phyloP scores from a whole-genome alignment of 139 green algal genomes.

The Eudorina sp. region DNA sequence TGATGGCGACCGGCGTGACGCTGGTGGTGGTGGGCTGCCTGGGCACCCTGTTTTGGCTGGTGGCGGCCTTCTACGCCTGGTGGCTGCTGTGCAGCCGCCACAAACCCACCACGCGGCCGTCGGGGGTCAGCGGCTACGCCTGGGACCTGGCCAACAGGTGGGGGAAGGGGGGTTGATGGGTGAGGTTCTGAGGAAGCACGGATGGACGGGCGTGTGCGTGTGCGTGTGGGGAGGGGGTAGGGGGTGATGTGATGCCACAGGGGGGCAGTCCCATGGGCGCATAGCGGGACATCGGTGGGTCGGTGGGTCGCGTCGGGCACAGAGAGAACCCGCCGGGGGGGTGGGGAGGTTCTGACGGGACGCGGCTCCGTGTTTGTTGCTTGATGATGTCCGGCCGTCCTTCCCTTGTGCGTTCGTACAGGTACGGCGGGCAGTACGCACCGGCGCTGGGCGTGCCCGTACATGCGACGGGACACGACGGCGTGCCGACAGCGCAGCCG shows the following conservation, averaged over 20 bases:
- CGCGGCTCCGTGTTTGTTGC: too few species aligned
- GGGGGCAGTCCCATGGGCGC: too few species aligned
- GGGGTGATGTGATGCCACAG: too few species aligned
- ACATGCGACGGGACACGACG: not conserved
- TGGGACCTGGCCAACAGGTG: constrained; percentile 48
- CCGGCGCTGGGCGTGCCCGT: constrained; percentile 36
- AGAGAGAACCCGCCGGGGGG: too few species aligned
- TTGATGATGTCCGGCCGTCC: too few species aligned
- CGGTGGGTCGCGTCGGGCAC: too few species aligned
- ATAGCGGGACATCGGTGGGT: too few species aligned
- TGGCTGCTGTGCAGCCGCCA: constrained; percentile 22
- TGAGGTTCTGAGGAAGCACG: too few species aligned
- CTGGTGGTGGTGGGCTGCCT: constrained; percentile 22
- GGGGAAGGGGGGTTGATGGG: not conserved
- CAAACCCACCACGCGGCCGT: not conserved
- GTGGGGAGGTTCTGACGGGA: too few species aligned
- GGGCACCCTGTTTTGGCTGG: constrained; percentile 8
- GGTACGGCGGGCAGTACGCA: constrained; percentile 29
- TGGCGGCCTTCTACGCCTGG: not conserved
- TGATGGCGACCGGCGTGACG: constrained; percentile 11
- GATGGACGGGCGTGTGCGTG: not conserved
- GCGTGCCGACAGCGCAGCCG: constrained; percentile 4
- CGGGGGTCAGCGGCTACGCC: constrained; percentile 1
- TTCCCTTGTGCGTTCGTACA: too few species aligned
- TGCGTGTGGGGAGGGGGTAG: too few species aligned